Conservation (phyloP, 192 early-diverging fungal genomes). For the Cetraspora pellucida region DNA sequence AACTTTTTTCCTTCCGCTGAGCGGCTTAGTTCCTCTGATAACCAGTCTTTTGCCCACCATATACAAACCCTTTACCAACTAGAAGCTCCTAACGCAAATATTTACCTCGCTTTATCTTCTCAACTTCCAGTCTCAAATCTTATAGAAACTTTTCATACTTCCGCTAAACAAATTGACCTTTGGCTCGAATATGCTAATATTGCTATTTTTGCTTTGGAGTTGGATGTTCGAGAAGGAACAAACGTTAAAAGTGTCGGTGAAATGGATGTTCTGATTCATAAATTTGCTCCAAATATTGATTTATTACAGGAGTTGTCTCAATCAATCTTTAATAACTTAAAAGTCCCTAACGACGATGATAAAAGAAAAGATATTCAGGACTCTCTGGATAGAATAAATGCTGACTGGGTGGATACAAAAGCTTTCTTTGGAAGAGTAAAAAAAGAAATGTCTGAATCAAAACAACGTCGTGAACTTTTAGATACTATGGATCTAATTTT, state of each 20-base stretch:
- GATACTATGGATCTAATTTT: constrained; percentile 47
- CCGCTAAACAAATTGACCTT: constrained; percentile 40
- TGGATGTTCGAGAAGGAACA: constrained; percentile 50
- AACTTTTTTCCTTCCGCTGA: constrained; percentile 25
- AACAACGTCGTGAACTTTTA: constrained; percentile 40
- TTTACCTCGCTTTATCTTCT: constrained; percentile 46
- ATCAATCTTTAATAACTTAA: constrained; percentile 35
- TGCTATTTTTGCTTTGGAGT: constrained; percentile 55
- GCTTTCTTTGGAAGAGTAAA: constrained; percentile 58
- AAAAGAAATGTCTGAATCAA: constrained; percentile 47
- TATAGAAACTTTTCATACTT: constrained; percentile 40
- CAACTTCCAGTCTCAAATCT: constrained; percentile 43
- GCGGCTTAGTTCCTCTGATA: constrained; percentile 17
- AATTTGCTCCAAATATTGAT: constrained; percentile 49
- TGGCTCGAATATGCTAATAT: constrained; percentile 60
- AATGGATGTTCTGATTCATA: constrained; percentile 47
- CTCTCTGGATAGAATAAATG: constrained; percentile 48
- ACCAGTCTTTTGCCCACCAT: constrained; percentile 34
- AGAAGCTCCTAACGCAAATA: constrained; percentile 43
- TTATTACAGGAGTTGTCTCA: constrained; percentile 48
- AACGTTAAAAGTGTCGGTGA: constrained; percentile 43
- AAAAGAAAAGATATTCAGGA: constrained; percentile 36
- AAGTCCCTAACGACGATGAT: constrained; percentile 30
- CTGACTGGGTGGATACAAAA: constrained; percentile 59
- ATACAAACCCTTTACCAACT: constrained; percentile 42